Evolutionary conservation across 2,329 filamentous ascomycete species (phyloP).

Genomic region (Exophiala aquamarina): DNA sequence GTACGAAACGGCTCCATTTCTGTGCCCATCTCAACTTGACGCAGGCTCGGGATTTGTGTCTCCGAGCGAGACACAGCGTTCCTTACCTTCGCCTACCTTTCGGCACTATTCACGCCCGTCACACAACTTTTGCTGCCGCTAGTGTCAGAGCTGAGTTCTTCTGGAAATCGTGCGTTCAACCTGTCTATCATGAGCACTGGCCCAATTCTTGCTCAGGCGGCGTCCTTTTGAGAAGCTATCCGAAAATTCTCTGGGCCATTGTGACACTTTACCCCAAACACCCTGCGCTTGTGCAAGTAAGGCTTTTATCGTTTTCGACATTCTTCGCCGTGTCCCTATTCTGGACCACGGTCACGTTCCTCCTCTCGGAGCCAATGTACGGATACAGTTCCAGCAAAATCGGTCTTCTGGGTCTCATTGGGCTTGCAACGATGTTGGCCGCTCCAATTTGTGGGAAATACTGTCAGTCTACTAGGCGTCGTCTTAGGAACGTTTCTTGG

Average conservation of each 20-base stretch:
- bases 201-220: slow-evolving; percentile 54
- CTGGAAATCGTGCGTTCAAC: slow-evolving; percentile 65
- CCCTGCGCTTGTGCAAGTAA: slow-evolving; percentile 68
- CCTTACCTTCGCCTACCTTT: slow-evolving; percentile 69
- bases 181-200: slow-evolving; percentile 73
- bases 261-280: slow-evolving; percentile 61
- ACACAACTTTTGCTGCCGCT: slow-evolving; percentile 77
- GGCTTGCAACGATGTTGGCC: slow-evolving; percentile 65
- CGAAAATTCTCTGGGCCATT: slow-evolving; percentile 64
- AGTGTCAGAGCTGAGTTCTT: slow-evolving; percentile 73
- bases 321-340: slow-evolving; percentile 63
- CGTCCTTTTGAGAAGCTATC: slow-evolving; percentile 52
- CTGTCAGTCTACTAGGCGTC: slow-evolving; percentile 60
- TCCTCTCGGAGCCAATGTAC: slow-evolving; percentile 69
- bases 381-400: slow-evolving; percentile 66
- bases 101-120: slow-evolving; percentile 71
- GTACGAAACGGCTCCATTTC: background rate
- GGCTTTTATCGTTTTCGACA: slow-evolving; percentile 63
- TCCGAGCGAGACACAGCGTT: slow-evolving; percentile 66
- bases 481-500: slow-evolving; percentile 69
- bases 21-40: background rate
- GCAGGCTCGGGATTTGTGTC: slow-evolving; percentile 62
- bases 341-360: slow-evolving; percentile 76
- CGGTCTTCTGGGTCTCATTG: slow-evolving; percentile 75
- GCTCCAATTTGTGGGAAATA: slow-evolving; percentile 65